phyloP scores from a whole-genome alignment of 2,329 filamentous ascomycete species.

The Pestalotiopsis sp. region DNA sequence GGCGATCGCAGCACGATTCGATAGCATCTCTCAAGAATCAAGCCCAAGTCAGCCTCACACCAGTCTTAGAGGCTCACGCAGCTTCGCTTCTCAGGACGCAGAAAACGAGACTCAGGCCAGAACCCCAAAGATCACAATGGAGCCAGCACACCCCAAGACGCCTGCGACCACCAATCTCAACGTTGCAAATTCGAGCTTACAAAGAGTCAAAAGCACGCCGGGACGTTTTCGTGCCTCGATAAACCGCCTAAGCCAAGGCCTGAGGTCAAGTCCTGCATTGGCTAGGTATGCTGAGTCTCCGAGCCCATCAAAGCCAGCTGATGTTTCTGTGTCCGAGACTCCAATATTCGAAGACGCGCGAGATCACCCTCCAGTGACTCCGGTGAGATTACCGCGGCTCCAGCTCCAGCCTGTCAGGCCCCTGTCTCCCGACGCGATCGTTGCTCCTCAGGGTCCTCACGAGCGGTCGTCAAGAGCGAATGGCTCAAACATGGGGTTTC shows the following conservation, averaged over 20 bases:
- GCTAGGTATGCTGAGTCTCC: not conserved
- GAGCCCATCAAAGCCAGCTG: not conserved
- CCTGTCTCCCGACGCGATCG: constrained; percentile 41
- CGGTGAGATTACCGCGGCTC: constrained; percentile 19
- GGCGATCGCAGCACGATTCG: constrained; percentile 57
- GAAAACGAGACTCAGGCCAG: constrained; percentile 18
- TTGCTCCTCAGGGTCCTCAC: constrained; percentile 33
- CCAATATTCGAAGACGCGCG: constrained; percentile 20
- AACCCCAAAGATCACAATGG: not conserved
- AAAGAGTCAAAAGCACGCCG: not conserved
- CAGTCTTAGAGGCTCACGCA: constrained; percentile 21
- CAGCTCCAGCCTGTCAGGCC: constrained; percentile 24
- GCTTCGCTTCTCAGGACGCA: constrained; percentile 26
- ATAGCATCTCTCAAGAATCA: constrained; percentile 36
- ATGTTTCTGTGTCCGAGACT: not conserved
- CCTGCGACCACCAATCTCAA: no score
- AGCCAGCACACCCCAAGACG: not conserved
- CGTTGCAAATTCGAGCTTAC: not conserved
- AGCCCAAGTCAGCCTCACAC: constrained; percentile 17
- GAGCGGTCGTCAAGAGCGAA: not conserved
- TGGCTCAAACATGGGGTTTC: not conserved
- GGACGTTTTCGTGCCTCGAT: constrained; percentile 5
- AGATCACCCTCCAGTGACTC: constrained; percentile 19
- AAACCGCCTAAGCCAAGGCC: not conserved
- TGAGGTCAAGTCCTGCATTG: constrained; percentile 5